Conservation (phyloP, 2,329 filamentous ascomycete genomes). For the Cordyceps sp. region DNA sequence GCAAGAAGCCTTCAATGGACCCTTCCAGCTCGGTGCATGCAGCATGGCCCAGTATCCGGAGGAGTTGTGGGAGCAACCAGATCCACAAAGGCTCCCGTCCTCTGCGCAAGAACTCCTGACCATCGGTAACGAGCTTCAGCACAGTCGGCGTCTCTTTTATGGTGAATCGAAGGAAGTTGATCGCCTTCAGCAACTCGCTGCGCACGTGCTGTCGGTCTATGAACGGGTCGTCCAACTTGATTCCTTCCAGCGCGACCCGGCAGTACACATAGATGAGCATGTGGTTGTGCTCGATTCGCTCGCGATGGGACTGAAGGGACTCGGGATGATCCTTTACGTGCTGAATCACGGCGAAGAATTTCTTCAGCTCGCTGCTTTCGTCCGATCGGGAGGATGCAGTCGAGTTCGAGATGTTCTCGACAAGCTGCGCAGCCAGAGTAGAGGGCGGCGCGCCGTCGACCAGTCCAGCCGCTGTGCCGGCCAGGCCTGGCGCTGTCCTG, state of each 20-base stretch:
- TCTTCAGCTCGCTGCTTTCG: conserved; percentile 58
- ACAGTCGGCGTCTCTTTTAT: conserved; percentile 59
- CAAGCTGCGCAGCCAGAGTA: conserved; percentile 74
- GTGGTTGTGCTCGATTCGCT: conserved; percentile 61
- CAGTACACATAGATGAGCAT: conserved; percentile 74
- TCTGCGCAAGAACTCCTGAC: conserved; percentile 28
- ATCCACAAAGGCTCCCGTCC: conserved; percentile 47
- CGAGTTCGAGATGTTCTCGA: conserved; percentile 58
- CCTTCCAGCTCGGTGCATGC: conserved; percentile 28
- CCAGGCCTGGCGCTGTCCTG: conserved; percentile 6
- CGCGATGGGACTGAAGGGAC: conserved; percentile 42
- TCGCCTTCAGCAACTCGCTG: conserved; percentile 50
- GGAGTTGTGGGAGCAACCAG: conserved; percentile 44
- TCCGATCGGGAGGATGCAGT: conserved; percentile 43
- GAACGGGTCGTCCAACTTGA: conserved; percentile 54
- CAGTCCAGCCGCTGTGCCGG: conserved; percentile 5
- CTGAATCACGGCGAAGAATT: conserved; percentile 44
- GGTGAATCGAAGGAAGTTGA: conserved; percentile 61
- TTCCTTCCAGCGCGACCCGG: conserved; percentile 58
- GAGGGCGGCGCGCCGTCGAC: conserved; percentile 42
- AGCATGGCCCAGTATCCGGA: conserved; percentile 37
- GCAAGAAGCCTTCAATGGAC: conserved; percentile 36
- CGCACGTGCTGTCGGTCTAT: conserved; percentile 36
- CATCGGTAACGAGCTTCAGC: conserved; percentile 30
- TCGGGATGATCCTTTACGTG: conserved; percentile 32